Conservation (phyloP, 371 early-diverging fungal species). For the Syncephalastrum monosporum region DNA sequence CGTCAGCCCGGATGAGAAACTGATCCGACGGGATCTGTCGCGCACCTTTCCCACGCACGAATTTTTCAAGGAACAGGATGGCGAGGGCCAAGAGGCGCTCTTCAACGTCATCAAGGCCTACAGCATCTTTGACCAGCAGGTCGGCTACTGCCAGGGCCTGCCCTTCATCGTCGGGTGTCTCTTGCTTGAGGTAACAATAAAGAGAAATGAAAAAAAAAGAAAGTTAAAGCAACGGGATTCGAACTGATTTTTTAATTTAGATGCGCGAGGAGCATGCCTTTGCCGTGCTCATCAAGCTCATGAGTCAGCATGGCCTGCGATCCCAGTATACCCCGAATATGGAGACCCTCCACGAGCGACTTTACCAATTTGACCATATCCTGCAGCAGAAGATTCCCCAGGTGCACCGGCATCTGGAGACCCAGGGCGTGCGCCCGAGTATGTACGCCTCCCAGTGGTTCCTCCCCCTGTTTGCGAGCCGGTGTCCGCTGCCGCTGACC, state of each 20-base stretch:
- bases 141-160: slow-evolving; percentile 97
- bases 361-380: slow-evolving; percentile 85
- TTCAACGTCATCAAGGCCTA: slow-evolving; percentile 90
- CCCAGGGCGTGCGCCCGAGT: slow-evolving; percentile 67
- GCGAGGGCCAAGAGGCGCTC: slow-evolving; percentile 79
- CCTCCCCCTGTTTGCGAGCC: slow-evolving; percentile 83
- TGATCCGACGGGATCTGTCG: slow-evolving; percentile 84
- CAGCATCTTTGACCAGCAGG: slow-evolving; percentile 83
- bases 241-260: slow-evolving; percentile 21
- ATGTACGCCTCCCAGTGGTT: slow-evolving; percentile 88
- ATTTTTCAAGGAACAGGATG: slow-evolving; percentile 75
- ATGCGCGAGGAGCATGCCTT: slow-evolving; percentile 90
- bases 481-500: slow-evolving; percentile 79
- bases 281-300: slow-evolving; percentile 70
- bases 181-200: slow-evolving; percentile 71
- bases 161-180: slow-evolving; percentile 88
- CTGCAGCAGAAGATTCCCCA: slow-evolving; percentile 68
- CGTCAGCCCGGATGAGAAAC: slow-evolving; percentile 78
- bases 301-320: slow-evolving; percentile 77
- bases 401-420: slow-evolving; percentile 68
- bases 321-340: slow-evolving; percentile 78
- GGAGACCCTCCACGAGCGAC: slow-evolving; percentile 75
- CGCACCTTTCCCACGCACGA: slow-evolving; percentile 85
- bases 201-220: slow-evolving; percentile 12
- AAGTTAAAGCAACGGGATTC: background rate